A percentile compares a stretch with the other conserved stretches of the same genome.
Conservation (phyloP, 352 stramenopile species). For the Phytophthora litchii region DNA sequence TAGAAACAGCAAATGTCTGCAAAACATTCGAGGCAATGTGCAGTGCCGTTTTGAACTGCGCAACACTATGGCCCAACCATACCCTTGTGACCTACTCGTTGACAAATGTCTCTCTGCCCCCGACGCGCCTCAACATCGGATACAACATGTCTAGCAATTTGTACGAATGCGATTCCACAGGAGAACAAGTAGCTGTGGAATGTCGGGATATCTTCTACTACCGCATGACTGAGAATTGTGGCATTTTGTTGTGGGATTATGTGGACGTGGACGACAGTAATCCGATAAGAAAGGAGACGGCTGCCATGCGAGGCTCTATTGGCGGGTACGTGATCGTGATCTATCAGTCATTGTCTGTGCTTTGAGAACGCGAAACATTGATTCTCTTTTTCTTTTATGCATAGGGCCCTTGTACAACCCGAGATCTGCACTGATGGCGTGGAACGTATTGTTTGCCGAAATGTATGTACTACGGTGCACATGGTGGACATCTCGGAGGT, state of each 20-base stretch:
- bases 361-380: too few species aligned
- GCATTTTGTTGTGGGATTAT: conserved; percentile 45
- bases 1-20: conserved; percentile 33
- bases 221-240: conserved; percentile 25
- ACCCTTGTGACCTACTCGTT: conserved; percentile 23
- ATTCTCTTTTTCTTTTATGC: background rate
- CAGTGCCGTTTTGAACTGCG: conserved; percentile 31
- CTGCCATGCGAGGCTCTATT: conserved; percentile 29
- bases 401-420: conserved; percentile 40
- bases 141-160: conserved; percentile 29
- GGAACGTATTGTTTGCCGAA: conserved; percentile 58
- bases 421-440: conserved; percentile 54
- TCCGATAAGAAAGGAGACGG: conserved; percentile 20
- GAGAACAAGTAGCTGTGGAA: conserved; percentile 31
- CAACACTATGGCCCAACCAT: conserved; percentile 34
- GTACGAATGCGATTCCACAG: conserved; percentile 28
- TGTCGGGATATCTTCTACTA: conserved; percentile 34
- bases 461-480: conserved; percentile 64
- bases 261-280: conserved; percentile 40
- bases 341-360: background rate
- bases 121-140: conserved; percentile 34
- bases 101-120: conserved; percentile 16
- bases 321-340: conserved; percentile 34
- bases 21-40: conserved; percentile 30
- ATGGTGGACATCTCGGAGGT: conserved; percentile 13